Evolutionary conservation across 768 basidiomycete genomes (phyloP), one percentile per base, ranked within the genome.

Genomic region (Rhizopogon sp.): DNA sequence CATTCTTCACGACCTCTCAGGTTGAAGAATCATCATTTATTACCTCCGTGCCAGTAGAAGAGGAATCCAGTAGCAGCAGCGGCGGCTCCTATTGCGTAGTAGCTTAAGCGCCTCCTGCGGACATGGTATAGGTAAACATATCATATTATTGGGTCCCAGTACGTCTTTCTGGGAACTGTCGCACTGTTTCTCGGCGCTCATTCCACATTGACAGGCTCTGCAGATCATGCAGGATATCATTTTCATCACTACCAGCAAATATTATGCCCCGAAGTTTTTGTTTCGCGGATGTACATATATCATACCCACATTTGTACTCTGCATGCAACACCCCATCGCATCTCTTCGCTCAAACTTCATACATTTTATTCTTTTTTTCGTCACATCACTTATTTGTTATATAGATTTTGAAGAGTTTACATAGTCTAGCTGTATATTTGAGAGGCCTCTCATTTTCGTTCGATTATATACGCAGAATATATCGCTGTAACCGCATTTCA

Each of bases 81-180:
- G 52, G 55, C 14, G 51, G 51, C 42, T 42, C 28, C 11, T 56
- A 56, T 20, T 56, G 52, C 13, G 55, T 56, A 16, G 13, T 56
- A 22, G 55, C 55, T 16, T 56, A 43, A 55, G 6, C 22, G 53
- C n/a, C 9, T 39, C 39, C n/a, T 6, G 54, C 20, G 13, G 31
- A 5, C 14, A 16, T 25, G 35, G 5, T 20, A 20, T 49, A 37
- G 46, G 46, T 47, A 47, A 46, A 37, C 35, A 11, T 37, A 35
- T 35, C 46, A 25, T 13, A 33, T 49, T 37, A 49, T 49, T 37
- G 22, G 31, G 35, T 37, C 22, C 14, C 8, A 14, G 47, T 49
- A 49, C 20, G 47, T 49, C 47, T 37, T 9, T 3, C 20, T 37
- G 22, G 9, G 37, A 14, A 49, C 9, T 16, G 14, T 47, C 5